A percentile compares a stretch with the other conserved stretches of the same genome.
Conservation (phyloP, 75 land plant species). For the Selaginella moellendorffii region DNA sequence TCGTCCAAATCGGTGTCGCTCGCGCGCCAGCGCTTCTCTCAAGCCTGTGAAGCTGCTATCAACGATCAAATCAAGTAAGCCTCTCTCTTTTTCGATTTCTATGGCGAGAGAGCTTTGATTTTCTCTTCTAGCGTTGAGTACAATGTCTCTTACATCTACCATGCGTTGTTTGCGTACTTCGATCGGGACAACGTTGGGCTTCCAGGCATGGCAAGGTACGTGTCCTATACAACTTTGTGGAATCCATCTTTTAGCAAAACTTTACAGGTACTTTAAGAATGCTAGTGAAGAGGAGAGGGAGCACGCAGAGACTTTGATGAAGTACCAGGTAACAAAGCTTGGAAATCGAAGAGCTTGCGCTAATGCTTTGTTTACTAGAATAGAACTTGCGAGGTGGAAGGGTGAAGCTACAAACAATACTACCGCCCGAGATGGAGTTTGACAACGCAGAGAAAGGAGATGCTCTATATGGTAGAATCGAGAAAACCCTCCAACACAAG, state of each 20-base stretch:
- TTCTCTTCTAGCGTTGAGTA: conserved; percentile 17
- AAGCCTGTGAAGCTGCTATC: conserved; percentile 55
- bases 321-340: conserved; percentile 17
- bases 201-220: conserved; percentile 12
- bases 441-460: conserved; percentile 73
- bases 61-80: conserved; percentile 35
- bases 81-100: too few species aligned
- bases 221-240: too few species aligned
- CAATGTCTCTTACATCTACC: conserved; percentile 14
- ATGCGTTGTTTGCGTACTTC: conserved; percentile 13
- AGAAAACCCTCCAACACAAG: too few species aligned
- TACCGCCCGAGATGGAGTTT: conserved; percentile 63
- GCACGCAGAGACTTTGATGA: conserved; percentile 14
- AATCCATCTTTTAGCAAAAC: too few species aligned
- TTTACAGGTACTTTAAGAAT: conserved; percentile 9
- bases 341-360: too few species aligned
- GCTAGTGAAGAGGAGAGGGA: conserved; percentile 15
- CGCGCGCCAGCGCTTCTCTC: conserved; percentile 59
- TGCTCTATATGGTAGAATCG: conserved; percentile 86
- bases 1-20: conserved; percentile 37
- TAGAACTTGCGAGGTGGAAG: conserved; percentile 82
- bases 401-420: conserved; percentile 54
- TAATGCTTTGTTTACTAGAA: neutral
- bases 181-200: conserved; percentile 15
- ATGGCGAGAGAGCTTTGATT: too few species aligned